Evolutionary conservation across 2,329 filamentous ascomycete species (phyloP).

Genomic region (Trichoderma sp.): DNA sequence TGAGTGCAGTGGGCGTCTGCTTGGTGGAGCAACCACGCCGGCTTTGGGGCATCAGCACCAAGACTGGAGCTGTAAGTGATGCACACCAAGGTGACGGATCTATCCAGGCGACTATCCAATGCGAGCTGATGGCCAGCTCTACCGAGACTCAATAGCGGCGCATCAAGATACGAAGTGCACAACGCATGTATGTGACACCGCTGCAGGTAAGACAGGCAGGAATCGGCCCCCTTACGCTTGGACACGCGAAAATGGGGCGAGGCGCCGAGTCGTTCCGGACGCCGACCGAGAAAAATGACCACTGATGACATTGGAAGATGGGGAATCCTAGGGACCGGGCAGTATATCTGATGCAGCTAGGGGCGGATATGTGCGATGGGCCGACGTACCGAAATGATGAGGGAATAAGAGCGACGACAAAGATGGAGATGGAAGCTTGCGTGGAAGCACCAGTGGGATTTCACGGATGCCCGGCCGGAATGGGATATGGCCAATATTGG

Average conservation of each 20-base stretch:
- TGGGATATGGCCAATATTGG: neutral
- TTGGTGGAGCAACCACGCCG: neutral
- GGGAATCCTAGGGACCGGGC: neutral
- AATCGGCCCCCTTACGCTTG: neutral
- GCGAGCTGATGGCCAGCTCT: neutral
- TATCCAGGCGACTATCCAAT: neutral
- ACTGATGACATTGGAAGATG: neutral
- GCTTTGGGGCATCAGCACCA: neutral
- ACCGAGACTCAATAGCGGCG: neutral
- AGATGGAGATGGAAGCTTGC: neutral
- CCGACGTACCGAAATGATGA: constrained; percentile 15
- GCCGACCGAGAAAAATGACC: neutral
- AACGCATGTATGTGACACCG: neutral
- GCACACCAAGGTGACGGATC: neutral
- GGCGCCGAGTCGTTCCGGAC: neutral
- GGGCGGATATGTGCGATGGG: constrained; percentile 12
- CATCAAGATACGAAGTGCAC: constrained; percentile 4
- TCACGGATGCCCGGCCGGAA: neutral
- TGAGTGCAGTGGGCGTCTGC: neutral
- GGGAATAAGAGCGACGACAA: neutral
- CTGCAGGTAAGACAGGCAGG: neutral
- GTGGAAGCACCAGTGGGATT: neutral
- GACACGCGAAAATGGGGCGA: neutral
- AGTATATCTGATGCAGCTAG: constrained; percentile 18
- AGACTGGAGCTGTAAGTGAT: neutral